Conservation (phyloP, 805 yeast genomes). For the Ogataea pignaliae region DNA sequence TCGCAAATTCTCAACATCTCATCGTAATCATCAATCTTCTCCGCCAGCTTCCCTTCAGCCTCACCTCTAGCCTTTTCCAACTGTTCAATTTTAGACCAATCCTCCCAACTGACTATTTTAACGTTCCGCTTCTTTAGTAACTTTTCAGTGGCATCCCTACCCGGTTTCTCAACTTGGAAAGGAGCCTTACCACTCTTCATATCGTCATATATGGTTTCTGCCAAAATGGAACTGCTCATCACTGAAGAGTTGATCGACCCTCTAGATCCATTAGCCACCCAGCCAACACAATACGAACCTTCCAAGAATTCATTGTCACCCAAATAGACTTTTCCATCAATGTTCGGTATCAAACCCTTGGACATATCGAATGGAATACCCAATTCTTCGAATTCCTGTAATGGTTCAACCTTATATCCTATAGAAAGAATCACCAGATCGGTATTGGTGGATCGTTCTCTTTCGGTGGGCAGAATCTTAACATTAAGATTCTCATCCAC, state of each 20-base stretch:
- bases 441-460: slow-evolving; percentile 32
- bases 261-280: slow-evolving; percentile 82
- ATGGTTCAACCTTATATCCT: slow-evolving; percentile 72
- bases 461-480: slow-evolving; percentile 35
- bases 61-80: slow-evolving; percentile 50
- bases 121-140: slow-evolving; percentile 16
- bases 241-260: slow-evolving; percentile 93
- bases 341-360: slow-evolving; percentile 43
- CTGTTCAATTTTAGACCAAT: slow-evolving; percentile 58
- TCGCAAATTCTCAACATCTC: slow-evolving; percentile 42
- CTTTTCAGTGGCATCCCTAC: slow-evolving; percentile 27
- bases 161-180: slow-evolving; percentile 21
- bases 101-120: slow-evolving; percentile 51
- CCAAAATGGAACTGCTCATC: slow-evolving; percentile 76
- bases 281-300: slow-evolving; percentile 79
- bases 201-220: slow-evolving; percentile 60
- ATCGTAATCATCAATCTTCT: slow-evolving; percentile 45
- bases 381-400: slow-evolving; percentile 51
- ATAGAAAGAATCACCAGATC: slow-evolving; percentile 76
- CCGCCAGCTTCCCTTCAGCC: slow-evolving; percentile 46
- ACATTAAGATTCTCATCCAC: slow-evolving; percentile 32
- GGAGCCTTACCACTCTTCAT: slow-evolving; percentile 7
- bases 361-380: slow-evolving; percentile 43
- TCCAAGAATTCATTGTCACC: slow-evolving; percentile 19
- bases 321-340: slow-evolving; percentile 37